phyloP scores from a whole-genome alignment of 1,139 yeast species.

The Pichia sp. region DNA sequence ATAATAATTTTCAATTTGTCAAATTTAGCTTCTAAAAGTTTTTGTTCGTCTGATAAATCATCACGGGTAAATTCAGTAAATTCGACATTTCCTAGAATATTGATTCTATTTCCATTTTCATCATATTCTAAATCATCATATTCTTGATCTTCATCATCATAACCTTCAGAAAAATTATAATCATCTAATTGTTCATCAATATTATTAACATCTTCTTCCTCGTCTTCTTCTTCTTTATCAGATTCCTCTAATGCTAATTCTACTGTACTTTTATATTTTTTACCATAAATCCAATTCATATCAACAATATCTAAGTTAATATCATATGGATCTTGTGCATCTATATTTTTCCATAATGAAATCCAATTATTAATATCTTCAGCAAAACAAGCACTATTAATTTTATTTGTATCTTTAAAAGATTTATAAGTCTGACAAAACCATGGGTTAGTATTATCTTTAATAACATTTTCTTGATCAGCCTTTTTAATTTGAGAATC shows the following conservation, averaged over 20 bases:
- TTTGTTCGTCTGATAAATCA: constrained; percentile 30
- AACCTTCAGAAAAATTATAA: neutral
- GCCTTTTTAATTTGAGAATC: neutral
- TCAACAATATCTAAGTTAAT: neutral
- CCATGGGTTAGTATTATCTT: constrained; percentile 48
- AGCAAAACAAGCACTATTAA: constrained; percentile 64
- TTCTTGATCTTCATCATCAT: neutral
- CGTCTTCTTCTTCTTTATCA: constrained; percentile 6
- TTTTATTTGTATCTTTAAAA: constrained; percentile 59
- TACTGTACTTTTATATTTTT: neutral
- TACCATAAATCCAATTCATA: constrained; percentile 1
- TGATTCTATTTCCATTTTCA: constrained; percentile 1
- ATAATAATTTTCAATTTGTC: constrained; percentile 17
- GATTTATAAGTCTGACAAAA: constrained; percentile 46
- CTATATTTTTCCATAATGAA: constrained; percentile 39
- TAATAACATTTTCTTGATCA: constrained; percentile 26
- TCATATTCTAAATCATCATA: constrained; percentile 8
- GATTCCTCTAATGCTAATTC: neutral
- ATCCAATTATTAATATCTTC: constrained; percentile 58
- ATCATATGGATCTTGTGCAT: constrained; percentile 7
- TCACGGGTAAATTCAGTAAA: constrained; percentile 31
- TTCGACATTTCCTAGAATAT: constrained; percentile 11
- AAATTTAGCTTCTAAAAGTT: constrained; percentile 13
- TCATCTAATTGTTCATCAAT: neutral
- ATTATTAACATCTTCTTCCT: neutral